These are phyloP conservation scores for Paramecium sonneborni DNA, from an alignment of 73 alveolate species.

Conservation along the genomic window DNA sequence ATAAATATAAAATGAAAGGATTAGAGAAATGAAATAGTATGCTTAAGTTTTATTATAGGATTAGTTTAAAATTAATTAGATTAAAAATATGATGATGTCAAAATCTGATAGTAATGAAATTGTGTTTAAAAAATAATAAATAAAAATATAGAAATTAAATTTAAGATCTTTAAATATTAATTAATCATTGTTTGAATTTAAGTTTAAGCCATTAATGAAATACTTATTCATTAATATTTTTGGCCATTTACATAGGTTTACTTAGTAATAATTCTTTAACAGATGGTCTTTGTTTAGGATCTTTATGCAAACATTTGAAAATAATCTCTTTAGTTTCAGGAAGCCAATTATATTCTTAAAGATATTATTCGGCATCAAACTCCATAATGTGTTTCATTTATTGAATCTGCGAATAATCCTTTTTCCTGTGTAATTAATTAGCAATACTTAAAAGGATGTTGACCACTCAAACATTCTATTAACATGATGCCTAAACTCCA, in stretches of 20 bases:
- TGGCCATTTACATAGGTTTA: conserved; percentile 21
- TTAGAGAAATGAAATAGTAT: too few relatives aligned
- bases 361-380: not conserved
- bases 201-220: conserved; percentile 1
- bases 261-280: not conserved
- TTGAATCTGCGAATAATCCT: not conserved
- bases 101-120: too few relatives aligned
- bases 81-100: too few relatives aligned
- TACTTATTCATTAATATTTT: not conserved
- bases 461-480: conserved; percentile 89
- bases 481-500: conserved; percentile 94
- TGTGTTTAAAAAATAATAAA: too few relatives aligned
- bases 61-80: too few relatives aligned
- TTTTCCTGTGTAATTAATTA: not conserved
- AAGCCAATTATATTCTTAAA: not conserved
- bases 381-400: not conserved
- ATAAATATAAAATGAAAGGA: too few relatives aligned
- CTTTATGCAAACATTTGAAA: not conserved
- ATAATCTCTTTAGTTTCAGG: not conserved
- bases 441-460: conserved; percentile 71
- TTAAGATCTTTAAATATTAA: too few relatives aligned
- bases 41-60: too few relatives aligned
- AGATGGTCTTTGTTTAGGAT: not conserved
- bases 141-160: too few relatives aligned
- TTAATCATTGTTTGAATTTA: not conserved